Evolutionary conservation across 495 filamentous ascomycete species (phyloP).

Genomic region (Penicillium herquei): DNA sequence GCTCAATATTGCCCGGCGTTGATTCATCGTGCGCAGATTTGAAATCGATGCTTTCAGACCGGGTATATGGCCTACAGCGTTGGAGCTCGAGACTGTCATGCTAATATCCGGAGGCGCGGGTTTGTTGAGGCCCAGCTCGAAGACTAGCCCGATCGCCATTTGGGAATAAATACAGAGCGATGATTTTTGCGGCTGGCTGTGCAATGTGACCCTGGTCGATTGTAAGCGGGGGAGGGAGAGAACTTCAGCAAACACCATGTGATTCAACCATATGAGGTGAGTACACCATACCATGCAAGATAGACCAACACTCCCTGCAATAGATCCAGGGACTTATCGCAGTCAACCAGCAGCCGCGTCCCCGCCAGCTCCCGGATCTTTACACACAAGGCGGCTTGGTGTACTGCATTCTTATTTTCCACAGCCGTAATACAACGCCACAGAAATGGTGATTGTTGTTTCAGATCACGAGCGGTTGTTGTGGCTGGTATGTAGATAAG

Average conservation of each 20-base stretch:
- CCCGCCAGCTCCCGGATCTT: neutral
- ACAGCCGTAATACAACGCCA: neutral
- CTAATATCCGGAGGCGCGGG: neutral
- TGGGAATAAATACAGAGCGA: neutral
- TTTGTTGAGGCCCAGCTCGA: neutral
- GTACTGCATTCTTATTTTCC: neutral
- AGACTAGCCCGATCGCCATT: neutral
- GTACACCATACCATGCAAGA: neutral
- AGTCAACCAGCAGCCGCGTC: neutral
- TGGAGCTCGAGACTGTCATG: neutral
- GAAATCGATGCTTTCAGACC: neutral
- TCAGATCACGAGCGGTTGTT: neutral
- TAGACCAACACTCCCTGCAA: neutral
- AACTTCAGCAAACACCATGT: slow-evolving; percentile 1
- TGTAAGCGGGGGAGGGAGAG: neutral
- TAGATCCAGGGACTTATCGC: neutral
- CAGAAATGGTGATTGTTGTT: neutral
- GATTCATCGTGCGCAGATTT: neutral
- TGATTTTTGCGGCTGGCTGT: neutral
- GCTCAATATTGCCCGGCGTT: neutral
- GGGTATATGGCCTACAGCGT: neutral
- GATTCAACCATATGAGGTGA: neutral
- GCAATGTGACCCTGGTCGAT: neutral
- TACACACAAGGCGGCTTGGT: neutral
- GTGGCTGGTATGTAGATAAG: neutral